A percentile compares a stretch with the other conserved stretches of the same genome.
These are phyloP conservation scores for Colletotrichum horii DNA, from an alignment of 2,329 filamentous ascomycete species.

Conservation along the genomic window DNA sequence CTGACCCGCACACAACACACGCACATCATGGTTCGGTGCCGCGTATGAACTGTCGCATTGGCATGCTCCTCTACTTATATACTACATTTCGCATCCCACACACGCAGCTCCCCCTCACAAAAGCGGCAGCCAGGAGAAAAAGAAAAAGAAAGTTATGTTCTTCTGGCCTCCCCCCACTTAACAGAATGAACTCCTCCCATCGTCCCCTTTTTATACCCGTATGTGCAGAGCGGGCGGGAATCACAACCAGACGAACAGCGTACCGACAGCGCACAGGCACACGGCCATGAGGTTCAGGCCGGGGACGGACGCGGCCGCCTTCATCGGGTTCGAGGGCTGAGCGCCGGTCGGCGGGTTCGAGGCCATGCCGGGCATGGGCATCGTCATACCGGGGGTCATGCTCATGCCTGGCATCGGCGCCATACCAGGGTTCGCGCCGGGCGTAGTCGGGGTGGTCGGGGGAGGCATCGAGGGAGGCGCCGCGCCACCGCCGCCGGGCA, in stretches of 20 bases:
- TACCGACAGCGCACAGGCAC: not conserved
- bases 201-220: not conserved
- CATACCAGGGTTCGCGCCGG: not conserved
- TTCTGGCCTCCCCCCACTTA: not conserved
- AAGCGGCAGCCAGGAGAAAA: not conserved
- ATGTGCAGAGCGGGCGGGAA: not conserved
- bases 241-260: constrained; percentile 5
- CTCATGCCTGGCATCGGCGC: constrained; percentile 13
- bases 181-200: not conserved
- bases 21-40: not conserved
- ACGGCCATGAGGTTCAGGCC: not conserved
- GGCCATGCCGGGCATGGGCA: constrained; percentile 6
- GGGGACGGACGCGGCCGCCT: not conserved
- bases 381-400: constrained; percentile 6
- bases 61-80: constrained; percentile 19
- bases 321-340: constrained; percentile 4
- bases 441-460: not conserved
- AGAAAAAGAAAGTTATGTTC: not conserved
- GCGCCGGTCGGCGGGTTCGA: constrained; percentile 3
- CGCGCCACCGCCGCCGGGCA: not conserved
- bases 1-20: not conserved
- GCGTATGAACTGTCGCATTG: not conserved
- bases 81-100: not conserved
- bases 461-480: not conserved
- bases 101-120: not conserved